These are phyloP conservation scores for Pyricularia sp. DNA, from an alignment of 2,329 filamentous ascomycete species.

Conservation along the genomic window DNA sequence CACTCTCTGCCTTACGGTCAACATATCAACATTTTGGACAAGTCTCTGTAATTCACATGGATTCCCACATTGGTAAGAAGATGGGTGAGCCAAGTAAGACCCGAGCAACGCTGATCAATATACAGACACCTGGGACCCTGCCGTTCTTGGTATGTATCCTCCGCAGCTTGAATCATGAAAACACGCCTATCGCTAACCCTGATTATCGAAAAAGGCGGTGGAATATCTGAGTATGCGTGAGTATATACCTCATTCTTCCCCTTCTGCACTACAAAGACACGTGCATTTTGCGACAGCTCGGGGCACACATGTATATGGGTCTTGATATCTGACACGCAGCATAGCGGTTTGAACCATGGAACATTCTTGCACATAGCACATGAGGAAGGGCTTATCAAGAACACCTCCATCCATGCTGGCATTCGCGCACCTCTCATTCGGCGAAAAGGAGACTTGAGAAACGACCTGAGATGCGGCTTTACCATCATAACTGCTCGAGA, in stretches of 20 bases:
- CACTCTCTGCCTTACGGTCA: slow-evolving; percentile 47
- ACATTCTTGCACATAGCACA: slow-evolving; percentile 50
- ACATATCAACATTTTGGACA: slow-evolving; percentile 37
- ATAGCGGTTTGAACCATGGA: slow-evolving; percentile 43
- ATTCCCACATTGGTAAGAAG: slow-evolving; percentile 25
- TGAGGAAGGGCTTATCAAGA: slow-evolving; percentile 45
- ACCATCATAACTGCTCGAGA: slow-evolving; percentile 46
- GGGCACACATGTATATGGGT: neutral
- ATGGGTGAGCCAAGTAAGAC: neutral
- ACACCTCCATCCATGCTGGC: slow-evolving; percentile 48
- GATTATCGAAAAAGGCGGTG: slow-evolving; percentile 26
- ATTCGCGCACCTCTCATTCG: slow-evolving; percentile 41
- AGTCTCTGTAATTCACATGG: slow-evolving; percentile 52
- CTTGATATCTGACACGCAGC: neutral
- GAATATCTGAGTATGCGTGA: slow-evolving; percentile 46
- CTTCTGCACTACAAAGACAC: neutral
- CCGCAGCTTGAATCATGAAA: neutral
- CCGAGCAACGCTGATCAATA: slow-evolving; percentile 1
- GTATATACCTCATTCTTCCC: slow-evolving; percentile 11
- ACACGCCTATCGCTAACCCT: slow-evolving; percentile 4
- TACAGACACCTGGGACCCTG: slow-evolving; percentile 59
- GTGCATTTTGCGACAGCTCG: neutral
- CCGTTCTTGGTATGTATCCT: slow-evolving; percentile 29
- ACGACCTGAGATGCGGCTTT: slow-evolving; percentile 47
- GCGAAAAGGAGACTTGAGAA: slow-evolving; percentile 35